Percentiles rank a stretch among this genome's conserved stretches.
phyloP scores from a whole-genome alignment of 345 rosid species.

The Excoecaria agallocha region DNA sequence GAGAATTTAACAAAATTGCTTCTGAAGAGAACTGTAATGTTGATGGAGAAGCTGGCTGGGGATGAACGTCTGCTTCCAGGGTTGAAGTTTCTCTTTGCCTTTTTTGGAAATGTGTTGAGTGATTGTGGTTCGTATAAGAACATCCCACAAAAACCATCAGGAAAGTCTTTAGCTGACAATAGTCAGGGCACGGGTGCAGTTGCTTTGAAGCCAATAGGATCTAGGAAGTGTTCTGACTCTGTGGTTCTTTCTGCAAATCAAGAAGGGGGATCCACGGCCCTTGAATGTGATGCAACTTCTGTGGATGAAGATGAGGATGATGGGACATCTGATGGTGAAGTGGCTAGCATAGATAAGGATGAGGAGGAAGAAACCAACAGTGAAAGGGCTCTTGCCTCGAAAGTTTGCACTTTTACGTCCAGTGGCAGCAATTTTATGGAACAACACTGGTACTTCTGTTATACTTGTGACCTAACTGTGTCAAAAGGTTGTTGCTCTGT shows the following conservation, averaged over 20 bases:
- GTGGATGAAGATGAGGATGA: conserved; percentile 98
- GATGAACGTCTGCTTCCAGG: conserved; percentile 76
- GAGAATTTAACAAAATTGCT: conserved; percentile 59
- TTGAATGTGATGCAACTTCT: conserved; percentile 95
- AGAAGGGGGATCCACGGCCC: conserved; percentile 68
- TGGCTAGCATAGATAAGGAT: conserved; percentile 92
- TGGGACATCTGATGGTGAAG: conserved; percentile 99
- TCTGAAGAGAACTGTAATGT: conserved; percentile 56
- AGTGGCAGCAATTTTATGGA: conserved; percentile 99
- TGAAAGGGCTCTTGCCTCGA: conserved; percentile 86
- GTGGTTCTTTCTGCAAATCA: conserved; percentile 61
- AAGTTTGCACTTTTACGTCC: conserved; percentile 95
- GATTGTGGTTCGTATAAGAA: conserved; percentile 55
- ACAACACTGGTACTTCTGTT: conserved; percentile 99
- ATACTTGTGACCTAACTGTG: conserved; percentile 97
- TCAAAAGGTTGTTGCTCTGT: conserved; percentile 98
- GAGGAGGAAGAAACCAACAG: conserved; percentile 89
- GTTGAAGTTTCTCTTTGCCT: conserved; percentile 71
- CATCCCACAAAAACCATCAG: conserved; percentile 41
- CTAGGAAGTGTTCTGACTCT: conserved; percentile 65
- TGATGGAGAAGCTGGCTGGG: conserved; percentile 72
- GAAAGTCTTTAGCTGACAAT: conserved; percentile 50
- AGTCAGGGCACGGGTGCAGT: conserved; percentile 43
- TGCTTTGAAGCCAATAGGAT: conserved; percentile 58
- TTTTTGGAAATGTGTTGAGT: conserved; percentile 67